phyloP scores from a whole-genome alignment of 495 filamentous ascomycete species.

The Tuber magnatum region DNA sequence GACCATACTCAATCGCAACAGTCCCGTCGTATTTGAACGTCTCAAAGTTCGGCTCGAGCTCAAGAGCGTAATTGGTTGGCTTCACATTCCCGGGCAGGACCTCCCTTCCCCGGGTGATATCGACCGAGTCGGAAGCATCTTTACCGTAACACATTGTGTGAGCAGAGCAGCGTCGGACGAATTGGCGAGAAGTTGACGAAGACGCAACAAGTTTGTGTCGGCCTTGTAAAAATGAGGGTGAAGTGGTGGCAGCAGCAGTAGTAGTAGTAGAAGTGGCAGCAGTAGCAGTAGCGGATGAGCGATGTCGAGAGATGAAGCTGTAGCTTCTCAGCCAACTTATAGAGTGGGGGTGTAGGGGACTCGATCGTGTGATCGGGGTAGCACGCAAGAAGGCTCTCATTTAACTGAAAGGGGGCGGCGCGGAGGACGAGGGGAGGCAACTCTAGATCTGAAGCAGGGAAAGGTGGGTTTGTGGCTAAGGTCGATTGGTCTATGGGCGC shows the following conservation, averaged over 20 bases:
- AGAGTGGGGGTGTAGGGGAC: slow-evolving; percentile 25
- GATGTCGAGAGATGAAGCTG: slow-evolving; percentile 16
- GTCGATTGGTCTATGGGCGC: background rate
- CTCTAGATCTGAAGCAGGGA: slow-evolving; percentile 26
- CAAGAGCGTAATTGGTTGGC: slow-evolving; percentile 63
- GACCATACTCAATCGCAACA: slow-evolving; percentile 55
- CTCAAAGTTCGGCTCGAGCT: slow-evolving; percentile 64
- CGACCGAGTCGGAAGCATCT: slow-evolving; percentile 33
- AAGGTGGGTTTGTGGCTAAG: slow-evolving; percentile 6
- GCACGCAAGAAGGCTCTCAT: slow-evolving; percentile 24
- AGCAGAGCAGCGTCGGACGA: slow-evolving; percentile 38
- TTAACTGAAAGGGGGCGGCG: slow-evolving; percentile 11
- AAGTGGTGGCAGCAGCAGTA: slow-evolving; percentile 10
- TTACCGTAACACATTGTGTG: slow-evolving; percentile 36
- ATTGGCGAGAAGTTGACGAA: slow-evolving; percentile 24
- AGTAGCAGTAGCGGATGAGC: slow-evolving; percentile 8
- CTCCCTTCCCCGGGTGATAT: slow-evolving; percentile 47
- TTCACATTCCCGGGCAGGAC: slow-evolving; percentile 59
- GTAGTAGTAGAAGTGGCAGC: slow-evolving; percentile 4
- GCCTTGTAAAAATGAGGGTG: slow-evolving; percentile 7
- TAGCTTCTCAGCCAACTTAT: slow-evolving; percentile 16
- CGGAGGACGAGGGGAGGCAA: slow-evolving; percentile 16
- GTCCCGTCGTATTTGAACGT: slow-evolving; percentile 64
- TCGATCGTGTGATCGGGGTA: slow-evolving; percentile 34
- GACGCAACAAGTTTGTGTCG: slow-evolving; percentile 4